Evolutionary conservation across 2,329 filamentous ascomycete species (phyloP), one percentile per base, ranked within the genome.

Genomic region (Atkinsonella texensis): DNA sequence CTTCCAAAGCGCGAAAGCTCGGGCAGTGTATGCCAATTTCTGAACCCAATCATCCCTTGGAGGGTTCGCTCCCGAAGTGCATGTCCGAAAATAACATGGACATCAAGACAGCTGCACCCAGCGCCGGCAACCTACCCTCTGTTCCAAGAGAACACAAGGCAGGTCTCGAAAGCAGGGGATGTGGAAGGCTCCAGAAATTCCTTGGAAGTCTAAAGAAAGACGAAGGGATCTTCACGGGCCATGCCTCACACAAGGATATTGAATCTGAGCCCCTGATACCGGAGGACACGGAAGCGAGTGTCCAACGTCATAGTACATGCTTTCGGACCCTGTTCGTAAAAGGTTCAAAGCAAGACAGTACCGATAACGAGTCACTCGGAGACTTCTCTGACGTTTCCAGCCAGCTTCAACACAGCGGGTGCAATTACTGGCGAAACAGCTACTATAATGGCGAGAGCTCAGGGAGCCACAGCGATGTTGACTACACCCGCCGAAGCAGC

Each of bases 371-470:
- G 28, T 74, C 71, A 0, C 59, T 76, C 1, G 28, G 72, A 71
- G 49, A 76, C 74, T 1, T 75, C 77, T 17, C 58, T 76, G 49
- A 76, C 53, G 73, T 76, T 9, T 73, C 70, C 6, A 76, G 73
- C 47, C 61, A 70, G 17, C 71, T 31, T 33, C 45, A 32, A 10
- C 13, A 45, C 31, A 49, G 50, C 50, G 46, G 48, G 41, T 39
- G 46, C 46, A 52, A 31, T 38, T 38, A 52, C 45, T 38, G 39
- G 13, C 45, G 15, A 15, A 45, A 44, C 9, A 35, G 17, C 39
- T 13, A 20, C 33, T 49, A 18, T n/a, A 38, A 28, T 9, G 13
- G 13, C 46, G 46, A n/a, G 48, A 49, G 11, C 15, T 23, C 41
- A 43, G 18, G 50, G 48, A 12, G 52, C 46, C n/a, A 50, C 33